Base-by-base conservation (phyloP, 2,329 filamentous ascomycete species). In the Ustilaginoidea virens region DNA sequence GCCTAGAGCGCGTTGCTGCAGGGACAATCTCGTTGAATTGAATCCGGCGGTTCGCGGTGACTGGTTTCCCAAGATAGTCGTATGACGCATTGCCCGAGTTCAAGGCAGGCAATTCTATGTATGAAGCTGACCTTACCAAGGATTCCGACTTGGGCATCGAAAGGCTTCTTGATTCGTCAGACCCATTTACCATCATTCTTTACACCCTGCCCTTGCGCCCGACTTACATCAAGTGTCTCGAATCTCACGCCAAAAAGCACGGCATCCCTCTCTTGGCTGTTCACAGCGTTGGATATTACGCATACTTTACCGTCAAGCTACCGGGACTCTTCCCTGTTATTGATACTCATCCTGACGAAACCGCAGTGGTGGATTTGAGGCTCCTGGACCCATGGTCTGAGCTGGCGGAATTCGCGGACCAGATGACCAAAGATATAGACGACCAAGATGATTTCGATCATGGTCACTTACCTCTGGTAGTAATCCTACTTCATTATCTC, bases 321-420 rank as follows among this genome's bases (percentile, higher is more conserved):
- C 78, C 81, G 7, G 62, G 72, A n/a, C 71, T 75, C 17, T 93
- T 92, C 43, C 85, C 87, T 5, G 80, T 98, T 33, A 80, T 98
- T 37, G 87, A 98, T 48, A 96, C 90, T 25, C 90, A 98, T 46
- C 90, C 90, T 1, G 85, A 92, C 37, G 74, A 82, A 23, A 80
- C 82, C 22, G 74, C 82, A 6, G 90, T 74, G 1, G 76, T 80
- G 32, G 90, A 98, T 43, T 64, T 98, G 19, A 75, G 90, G 28
- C 63, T 98, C 9, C 58, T 93, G 4, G 69, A 66, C 19, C 87
- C 90, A 20, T 98, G 90, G 87, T 69, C 77, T 13, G 86, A 90
- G 47, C 66, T 98, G 10, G 49, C 61, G 2, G 60, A 67, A 4
- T 86, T 86, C 37, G 68, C 72, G 3, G 52, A 62, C 30, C 62